phyloP scores from a whole-genome alignment of 768 basidiomycete genomes.

The Cyclocybe aegerita region DNA sequence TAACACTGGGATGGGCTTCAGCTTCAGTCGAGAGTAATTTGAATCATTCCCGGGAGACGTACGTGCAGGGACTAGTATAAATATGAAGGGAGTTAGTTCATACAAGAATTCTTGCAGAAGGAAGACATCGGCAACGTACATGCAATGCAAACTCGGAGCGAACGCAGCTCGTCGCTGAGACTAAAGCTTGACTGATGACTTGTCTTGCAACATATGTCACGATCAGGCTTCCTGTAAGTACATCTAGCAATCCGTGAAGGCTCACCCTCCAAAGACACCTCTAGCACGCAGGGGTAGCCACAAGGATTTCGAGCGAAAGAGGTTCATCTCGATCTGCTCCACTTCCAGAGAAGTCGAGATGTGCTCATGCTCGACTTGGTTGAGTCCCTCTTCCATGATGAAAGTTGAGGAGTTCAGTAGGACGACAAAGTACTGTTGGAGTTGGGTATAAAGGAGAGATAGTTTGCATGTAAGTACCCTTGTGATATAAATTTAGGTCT shows the following conservation, averaged over 20 bases:
- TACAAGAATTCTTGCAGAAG: background rate
- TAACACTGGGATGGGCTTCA: slow-evolving; percentile 56
- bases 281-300: slow-evolving; percentile 60
- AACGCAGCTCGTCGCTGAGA: slow-evolving; percentile 77
- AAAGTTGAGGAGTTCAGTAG: background rate
- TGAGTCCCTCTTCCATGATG: slow-evolving; percentile 29
- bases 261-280: slow-evolving; percentile 79
- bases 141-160: slow-evolving; percentile 64
- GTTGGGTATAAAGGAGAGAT: background rate
- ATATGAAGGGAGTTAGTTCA: background rate
- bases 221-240: background rate
- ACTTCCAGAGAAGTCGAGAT: slow-evolving; percentile 77
- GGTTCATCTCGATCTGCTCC: slow-evolving; percentile 72
- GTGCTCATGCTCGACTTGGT: slow-evolving; percentile 61
- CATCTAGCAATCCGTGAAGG: background rate
- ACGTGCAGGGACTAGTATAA: slow-evolving; percentile 68
- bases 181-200: slow-evolving; percentile 85
- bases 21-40: background rate
- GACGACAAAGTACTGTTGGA: background rate
- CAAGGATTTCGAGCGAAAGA: slow-evolving; percentile 77
- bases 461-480: background rate
- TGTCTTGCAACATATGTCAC: slow-evolving; percentile 36
- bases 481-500: too few relatives aligned
- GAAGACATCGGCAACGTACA: slow-evolving; percentile 54
- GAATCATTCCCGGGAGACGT: slow-evolving; percentile 21